Conservation (phyloP, 2,329 filamentous ascomycete species). For the Calonectria pteridis region DNA sequence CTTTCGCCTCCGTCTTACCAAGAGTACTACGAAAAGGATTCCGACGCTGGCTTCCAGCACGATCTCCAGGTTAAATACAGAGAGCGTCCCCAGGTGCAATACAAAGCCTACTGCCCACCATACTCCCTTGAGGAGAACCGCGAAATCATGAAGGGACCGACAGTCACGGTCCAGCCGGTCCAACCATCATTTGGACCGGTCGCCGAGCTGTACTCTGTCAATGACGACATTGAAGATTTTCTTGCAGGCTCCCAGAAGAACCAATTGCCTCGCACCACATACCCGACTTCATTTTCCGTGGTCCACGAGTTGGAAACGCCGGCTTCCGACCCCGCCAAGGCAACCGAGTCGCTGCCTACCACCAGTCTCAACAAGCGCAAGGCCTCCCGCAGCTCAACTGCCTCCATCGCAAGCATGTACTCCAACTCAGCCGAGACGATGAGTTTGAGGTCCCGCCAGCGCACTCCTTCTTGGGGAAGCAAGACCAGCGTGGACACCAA, state of each 20-base stretch:
- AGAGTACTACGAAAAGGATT: background rate
- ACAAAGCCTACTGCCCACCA: background rate
- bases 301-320: slow-evolving; percentile 50
- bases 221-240: slow-evolving; percentile 35
- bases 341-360: slow-evolving; percentile 36
- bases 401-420: slow-evolving; percentile 43
- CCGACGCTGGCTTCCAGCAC: background rate
- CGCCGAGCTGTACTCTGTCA: slow-evolving; percentile 36
- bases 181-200: slow-evolving; percentile 37
- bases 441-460: slow-evolving; percentile 41
- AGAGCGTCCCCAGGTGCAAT: background rate
- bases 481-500: slow-evolving; percentile 57
- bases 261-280: slow-evolving; percentile 31
- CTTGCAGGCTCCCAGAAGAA: slow-evolving; percentile 29
- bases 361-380: slow-evolving; percentile 51
- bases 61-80: background rate
- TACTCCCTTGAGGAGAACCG: background rate
- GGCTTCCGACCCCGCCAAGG: slow-evolving; percentile 34
- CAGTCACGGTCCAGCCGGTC: slow-evolving; percentile 34
- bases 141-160: slow-evolving; percentile 39
- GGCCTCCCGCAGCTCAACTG: slow-evolving; percentile 47
- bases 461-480: slow-evolving; percentile 50
- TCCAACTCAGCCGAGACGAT: slow-evolving; percentile 32
- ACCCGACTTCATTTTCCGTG: slow-evolving; percentile 42
- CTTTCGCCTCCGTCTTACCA: background rate